Evolutionary conservation across 164 flowering plant genomes (phyloP), one percentile per base, ranked within the genome.

Genomic region (Tetrastigma voinierianum): DNA sequence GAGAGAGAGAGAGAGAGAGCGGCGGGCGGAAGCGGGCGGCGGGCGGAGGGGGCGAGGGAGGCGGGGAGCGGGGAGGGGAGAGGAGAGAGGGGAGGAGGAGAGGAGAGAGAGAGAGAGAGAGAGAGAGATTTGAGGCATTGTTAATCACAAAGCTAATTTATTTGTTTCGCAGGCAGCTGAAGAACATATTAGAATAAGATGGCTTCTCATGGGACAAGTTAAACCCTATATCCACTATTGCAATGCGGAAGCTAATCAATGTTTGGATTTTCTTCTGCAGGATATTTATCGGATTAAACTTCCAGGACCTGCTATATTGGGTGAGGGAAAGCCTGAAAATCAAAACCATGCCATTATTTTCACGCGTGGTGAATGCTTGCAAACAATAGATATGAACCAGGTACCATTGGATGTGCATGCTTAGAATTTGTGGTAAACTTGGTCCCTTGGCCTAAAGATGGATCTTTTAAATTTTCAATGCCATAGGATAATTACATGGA

Each of bases 331-430:
- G 56, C 90, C 87, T 2, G 90, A 86, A 78, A 86, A 86, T 68
- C 90, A 86, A 69, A 86, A 86, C 70, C 90, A 86, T 72, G 87
- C 90, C 12, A 86, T 86, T 56, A 86, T 84, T 67, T 86, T 86
- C 65, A 86, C 84, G 5, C 86, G 87, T 53, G 90, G 90, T 14
- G 86, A 82, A 77, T 84, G 81, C 57, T 65, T 86, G 77, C 89
- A 85, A 69, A 80, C 89, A 62, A 85, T 85, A 57, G 89, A 85
- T 68, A 85, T 85, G 89, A 85, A 85, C 64, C 89, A 85, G 86
- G 89, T 85, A 68, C 19, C 11, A 16, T 25, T 49, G 51, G 24
- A 23, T 17, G 32, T n/a, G 52, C 14, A 16, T 54, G 16, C 51
- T 56, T 54, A 10, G 40, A 25, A 8, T 17, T 62, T 15, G 18